phyloP scores from a whole-genome alignment of 805 yeast species.

The Saccharomycopsis capsularis region DNA sequence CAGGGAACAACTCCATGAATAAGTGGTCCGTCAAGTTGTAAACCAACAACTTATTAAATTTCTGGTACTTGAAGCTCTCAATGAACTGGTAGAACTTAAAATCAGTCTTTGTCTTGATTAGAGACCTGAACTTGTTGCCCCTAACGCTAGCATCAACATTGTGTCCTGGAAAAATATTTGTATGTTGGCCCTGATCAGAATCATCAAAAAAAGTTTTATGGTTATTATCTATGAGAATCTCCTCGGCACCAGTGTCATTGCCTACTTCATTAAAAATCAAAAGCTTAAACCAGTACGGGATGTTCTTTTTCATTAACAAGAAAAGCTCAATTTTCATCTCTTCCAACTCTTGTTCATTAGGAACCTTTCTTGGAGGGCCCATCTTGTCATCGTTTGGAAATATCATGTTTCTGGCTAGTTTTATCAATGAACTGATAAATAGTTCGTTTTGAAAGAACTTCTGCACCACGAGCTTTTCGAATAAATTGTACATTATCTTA shows the following conservation, averaged over 20 bases:
- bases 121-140: slow-evolving; percentile 7
- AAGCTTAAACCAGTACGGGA: slow-evolving; percentile 25
- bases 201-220: neutral
- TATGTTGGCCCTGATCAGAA: neutral
- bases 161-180: neutral
- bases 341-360: slow-evolving; percentile 34
- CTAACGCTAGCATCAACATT: neutral
- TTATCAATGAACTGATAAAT: slow-evolving; percentile 24
- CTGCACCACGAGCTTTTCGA: slow-evolving; percentile 22
- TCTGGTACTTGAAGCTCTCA: slow-evolving; percentile 30
- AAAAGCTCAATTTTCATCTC: slow-evolving; percentile 25
- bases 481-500: slow-evolving; percentile 23
- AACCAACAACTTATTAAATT: slow-evolving; percentile 38
- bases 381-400: slow-evolving; percentile 44
- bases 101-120: slow-evolving; percentile 20
- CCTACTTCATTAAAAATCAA: slow-evolving; percentile 22
- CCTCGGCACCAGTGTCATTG: slow-evolving; percentile 15
- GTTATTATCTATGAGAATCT: neutral
- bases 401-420: slow-evolving; percentile 31
- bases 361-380: slow-evolving; percentile 42
- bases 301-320: slow-evolving; percentile 24
- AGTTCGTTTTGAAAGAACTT: slow-evolving; percentile 21
- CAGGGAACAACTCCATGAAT: slow-evolving; percentile 36
- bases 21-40: slow-evolving; percentile 38
- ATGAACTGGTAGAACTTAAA: slow-evolving; percentile 26